These are phyloP conservation scores for Pestalotiopsis sp. DNA, from an alignment of 2,329 filamentous ascomycete genomes.

Conservation along the genomic window DNA sequence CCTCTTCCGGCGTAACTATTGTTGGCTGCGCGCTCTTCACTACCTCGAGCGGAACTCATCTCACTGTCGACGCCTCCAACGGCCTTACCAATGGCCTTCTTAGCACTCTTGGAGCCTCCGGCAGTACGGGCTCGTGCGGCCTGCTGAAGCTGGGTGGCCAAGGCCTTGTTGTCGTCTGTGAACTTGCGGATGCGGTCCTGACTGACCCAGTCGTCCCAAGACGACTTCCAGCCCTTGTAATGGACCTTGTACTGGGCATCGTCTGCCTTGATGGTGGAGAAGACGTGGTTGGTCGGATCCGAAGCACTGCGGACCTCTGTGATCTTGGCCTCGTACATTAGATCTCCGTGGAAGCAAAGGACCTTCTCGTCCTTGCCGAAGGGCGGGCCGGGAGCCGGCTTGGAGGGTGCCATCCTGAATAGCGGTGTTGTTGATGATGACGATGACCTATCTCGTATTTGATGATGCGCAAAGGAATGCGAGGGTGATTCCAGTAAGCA, in stretches of 20 bases:
- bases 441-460: too few relatives aligned
- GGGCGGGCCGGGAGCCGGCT: conserved; percentile 47
- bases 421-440: background rate
- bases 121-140: conserved; percentile 28
- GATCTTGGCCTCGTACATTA: conserved; percentile 97
- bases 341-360: conserved; percentile 94
- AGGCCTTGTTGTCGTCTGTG: conserved; percentile 91
- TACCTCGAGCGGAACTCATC: conserved; percentile 68
- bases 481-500: background rate
- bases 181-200: conserved; percentile 93
- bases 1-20: conserved; percentile 65
- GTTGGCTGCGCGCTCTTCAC: conserved; percentile 73
- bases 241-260: conserved; percentile 90
- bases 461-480: background rate
- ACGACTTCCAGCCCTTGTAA: conserved; percentile 99
- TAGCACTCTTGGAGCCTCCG: conserved; percentile 39
- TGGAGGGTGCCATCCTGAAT: conserved; percentile 39
- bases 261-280: conserved; percentile 64
- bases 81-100: conserved; percentile 52
- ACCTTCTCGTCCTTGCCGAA: conserved; percentile 86
- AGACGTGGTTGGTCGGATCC: conserved; percentile 52
- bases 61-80: conserved; percentile 52
- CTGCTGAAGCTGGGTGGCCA: conserved; percentile 76
- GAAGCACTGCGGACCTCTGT: conserved; percentile 63
- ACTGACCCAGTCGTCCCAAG: conserved; percentile 99